Evolutionary conservation across 116 monocot species (phyloP).

Genomic region (Posidonia oceanica): DNA sequence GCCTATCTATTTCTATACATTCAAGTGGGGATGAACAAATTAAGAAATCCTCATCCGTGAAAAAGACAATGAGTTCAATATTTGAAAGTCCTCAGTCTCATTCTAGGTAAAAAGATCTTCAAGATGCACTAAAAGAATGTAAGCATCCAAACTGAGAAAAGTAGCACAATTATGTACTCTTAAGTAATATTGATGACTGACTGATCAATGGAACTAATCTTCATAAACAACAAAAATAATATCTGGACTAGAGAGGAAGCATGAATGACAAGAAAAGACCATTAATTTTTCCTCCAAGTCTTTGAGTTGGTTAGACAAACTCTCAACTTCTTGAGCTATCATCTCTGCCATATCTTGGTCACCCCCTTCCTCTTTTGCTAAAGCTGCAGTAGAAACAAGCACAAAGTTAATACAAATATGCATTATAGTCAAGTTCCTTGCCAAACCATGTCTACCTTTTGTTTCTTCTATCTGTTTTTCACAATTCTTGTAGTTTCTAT

Average conservation of each 20-base stretch:
- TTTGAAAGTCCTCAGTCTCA: too few relatives aligned
- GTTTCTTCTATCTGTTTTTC: conserved; percentile 81
- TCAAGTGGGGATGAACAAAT: too few relatives aligned
- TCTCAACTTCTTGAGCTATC: conserved; percentile 75
- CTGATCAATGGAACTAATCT: background rate
- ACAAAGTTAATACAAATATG: background rate
- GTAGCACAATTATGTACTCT: too few relatives aligned
- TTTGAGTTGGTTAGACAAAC: conserved; percentile 49
- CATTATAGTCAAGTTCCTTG: background rate
- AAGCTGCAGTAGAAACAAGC: conserved; percentile 31
- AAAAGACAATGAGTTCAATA: too few relatives aligned
- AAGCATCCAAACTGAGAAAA: too few relatives aligned
- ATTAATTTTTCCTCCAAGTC: conserved; percentile 71
- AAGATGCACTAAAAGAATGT: too few relatives aligned
- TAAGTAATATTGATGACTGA: too few relatives aligned
- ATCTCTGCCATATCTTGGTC: conserved; percentile 94
- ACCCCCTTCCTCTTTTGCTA: conserved; percentile 60
- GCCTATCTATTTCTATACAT: too few relatives aligned
- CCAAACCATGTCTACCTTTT: conserved; percentile 37
- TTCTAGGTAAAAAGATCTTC: too few relatives aligned
- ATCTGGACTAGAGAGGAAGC: too few relatives aligned
- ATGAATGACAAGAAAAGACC: conserved; percentile 18
- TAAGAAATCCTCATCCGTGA: too few relatives aligned
- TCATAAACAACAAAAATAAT: background rate
- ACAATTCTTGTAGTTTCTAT: conserved; percentile 74